phyloP scores from a whole-genome alignment of 305 asterid genomes.

The Euphrasia arctica region DNA sequence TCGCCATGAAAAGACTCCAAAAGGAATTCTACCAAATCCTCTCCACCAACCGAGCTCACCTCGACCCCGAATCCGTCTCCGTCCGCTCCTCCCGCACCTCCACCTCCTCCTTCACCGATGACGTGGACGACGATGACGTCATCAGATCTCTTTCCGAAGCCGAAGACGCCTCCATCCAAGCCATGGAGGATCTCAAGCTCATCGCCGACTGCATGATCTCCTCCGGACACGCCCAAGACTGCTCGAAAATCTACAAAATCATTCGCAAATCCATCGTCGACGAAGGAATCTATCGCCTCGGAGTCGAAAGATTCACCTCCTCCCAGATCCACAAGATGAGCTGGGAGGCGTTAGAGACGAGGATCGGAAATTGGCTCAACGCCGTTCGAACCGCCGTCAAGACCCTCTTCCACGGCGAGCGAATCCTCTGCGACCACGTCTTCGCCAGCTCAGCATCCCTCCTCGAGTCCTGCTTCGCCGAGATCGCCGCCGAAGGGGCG shows the following conservation, averaged over 20 bases:
- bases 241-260: slow-evolving; percentile 56
- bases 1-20: slow-evolving; percentile 76
- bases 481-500: slow-evolving; percentile 64
- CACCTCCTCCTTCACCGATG: slow-evolving; percentile 38
- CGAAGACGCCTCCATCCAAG: slow-evolving; percentile 49
- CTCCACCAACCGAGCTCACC: slow-evolving; percentile 68
- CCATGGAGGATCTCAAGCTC: slow-evolving; percentile 59
- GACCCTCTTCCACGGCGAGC: slow-evolving; percentile 74
- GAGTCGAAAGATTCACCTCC: slow-evolving; percentile 57
- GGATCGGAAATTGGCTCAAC: slow-evolving; percentile 58
- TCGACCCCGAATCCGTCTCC: slow-evolving; percentile 81
- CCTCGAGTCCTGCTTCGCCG: slow-evolving; percentile 60
- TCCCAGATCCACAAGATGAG: slow-evolving; percentile 60
- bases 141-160: slow-evolving; percentile 42
- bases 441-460: slow-evolving; percentile 57
- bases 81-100: slow-evolving; percentile 60
- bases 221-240: slow-evolving; percentile 64
- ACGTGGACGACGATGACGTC: slow-evolving; percentile 45
- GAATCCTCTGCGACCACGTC: slow-evolving; percentile 72
- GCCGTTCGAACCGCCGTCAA: slow-evolving; percentile 51
- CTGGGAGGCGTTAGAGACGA: slow-evolving; percentile 52
- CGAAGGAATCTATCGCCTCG: slow-evolving; percentile 74
- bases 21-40: slow-evolving; percentile 85
- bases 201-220: slow-evolving; percentile 91
- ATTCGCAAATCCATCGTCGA: slow-evolving; percentile 85